phyloP scores from a whole-genome alignment of 805 yeast genomes.

The Ogataea angusta region DNA sequence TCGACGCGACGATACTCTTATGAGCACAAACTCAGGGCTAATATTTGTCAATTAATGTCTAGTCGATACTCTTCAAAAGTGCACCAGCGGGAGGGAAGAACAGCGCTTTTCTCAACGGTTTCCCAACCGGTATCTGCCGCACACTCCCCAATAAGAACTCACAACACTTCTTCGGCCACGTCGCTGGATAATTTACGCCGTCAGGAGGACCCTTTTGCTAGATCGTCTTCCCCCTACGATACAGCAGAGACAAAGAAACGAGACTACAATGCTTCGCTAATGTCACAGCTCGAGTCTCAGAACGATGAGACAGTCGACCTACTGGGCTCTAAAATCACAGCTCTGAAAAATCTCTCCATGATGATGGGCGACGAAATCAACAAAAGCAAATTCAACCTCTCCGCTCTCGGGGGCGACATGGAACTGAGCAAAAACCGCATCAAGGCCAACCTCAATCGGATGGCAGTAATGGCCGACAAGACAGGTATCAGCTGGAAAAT shows the following conservation, averaged over 20 bases:
- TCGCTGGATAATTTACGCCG: conserved; percentile 13
- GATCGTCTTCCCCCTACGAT: conserved; percentile 44
- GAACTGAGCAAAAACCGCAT: conserved; percentile 38
- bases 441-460: conserved; percentile 49
- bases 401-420: conserved; percentile 30
- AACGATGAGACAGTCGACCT: conserved; percentile 55
- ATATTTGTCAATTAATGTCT: conserved; percentile 7
- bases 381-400: conserved; percentile 28
- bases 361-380: conserved; percentile 65
- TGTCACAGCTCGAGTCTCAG: conserved; percentile 64
- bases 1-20: conserved; percentile 14
- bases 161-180: conserved; percentile 11
- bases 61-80: conserved; percentile 32
- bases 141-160: conserved; percentile 14
- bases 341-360: conserved; percentile 52
- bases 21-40: conserved; percentile 22
- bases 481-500: conserved; percentile 62
- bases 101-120: conserved; percentile 23
- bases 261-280: conserved; percentile 48
- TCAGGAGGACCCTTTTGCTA: conserved; percentile 10
- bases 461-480: conserved; percentile 62
- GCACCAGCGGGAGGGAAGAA: conserved; percentile 31
- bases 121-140: conserved; percentile 17
- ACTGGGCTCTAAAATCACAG: conserved; percentile 51
- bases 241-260: conserved; percentile 23